A percentile compares a stretch with the other conserved stretches of the same genome.
Conservation (phyloP, 257 asterid genomes). For the Petunia secreta region DNA sequence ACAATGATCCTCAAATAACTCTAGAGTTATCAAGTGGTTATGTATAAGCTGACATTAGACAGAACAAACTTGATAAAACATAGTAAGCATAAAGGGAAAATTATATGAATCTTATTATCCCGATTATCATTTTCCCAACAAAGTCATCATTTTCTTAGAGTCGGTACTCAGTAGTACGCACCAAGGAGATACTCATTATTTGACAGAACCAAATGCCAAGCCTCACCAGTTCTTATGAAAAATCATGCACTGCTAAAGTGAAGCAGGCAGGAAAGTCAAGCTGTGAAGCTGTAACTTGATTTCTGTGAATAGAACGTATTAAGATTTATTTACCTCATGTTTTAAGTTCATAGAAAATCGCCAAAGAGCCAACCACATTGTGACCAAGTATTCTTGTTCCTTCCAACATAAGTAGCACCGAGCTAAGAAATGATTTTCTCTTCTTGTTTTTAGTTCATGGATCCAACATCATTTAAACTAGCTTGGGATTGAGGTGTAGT, state of each 20-base stretch:
- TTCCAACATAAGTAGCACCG: neutral
- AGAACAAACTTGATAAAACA: neutral
- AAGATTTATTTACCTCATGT: neutral
- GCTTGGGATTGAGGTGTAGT: neutral
- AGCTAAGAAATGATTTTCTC: neutral
- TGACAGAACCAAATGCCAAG: constrained; percentile 14
- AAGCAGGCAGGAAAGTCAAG: constrained; percentile 6
- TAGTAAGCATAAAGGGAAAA: constrained; percentile 4
- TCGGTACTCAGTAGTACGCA: neutral
- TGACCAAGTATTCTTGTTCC: neutral
- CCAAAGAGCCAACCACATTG: neutral
- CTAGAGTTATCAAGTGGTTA: constrained; percentile 3
- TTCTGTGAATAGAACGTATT: neutral
- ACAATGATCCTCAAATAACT: constrained; percentile 25
- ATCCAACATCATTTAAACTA: neutral
- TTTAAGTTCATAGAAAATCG: neutral
- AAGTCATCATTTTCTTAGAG: neutral
- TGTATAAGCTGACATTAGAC: neutral
- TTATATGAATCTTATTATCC: neutral
- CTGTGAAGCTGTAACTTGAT: neutral
- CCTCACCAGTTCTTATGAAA: neutral
- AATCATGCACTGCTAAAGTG: neutral
- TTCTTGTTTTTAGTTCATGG: constrained; percentile 6
- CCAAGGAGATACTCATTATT: constrained; percentile 2
- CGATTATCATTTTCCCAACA: neutral